Evolutionary conservation across 306 rosid genomes (phyloP), one percentile per base, ranked within the genome.

Genomic region (Trichosanthes truncata): DNA sequence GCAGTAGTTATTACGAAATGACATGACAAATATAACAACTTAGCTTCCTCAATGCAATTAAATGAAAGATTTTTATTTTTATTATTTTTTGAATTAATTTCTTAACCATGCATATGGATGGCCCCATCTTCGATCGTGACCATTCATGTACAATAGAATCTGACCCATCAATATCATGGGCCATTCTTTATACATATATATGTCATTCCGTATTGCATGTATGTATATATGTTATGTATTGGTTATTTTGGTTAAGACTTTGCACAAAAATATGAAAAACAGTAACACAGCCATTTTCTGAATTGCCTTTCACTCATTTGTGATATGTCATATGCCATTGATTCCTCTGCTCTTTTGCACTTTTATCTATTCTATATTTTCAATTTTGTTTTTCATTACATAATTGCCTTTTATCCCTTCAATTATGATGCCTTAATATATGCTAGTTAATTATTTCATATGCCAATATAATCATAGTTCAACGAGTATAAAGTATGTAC

Each of bases 161-260:
- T 52, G 78, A 74, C 78, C 46, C 46, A 74, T 74, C 78, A 52
- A 52, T 2, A 52, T 74, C 63, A 52, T 74, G 78, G 78, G 78
- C 48, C 78, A 74, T 74, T 29, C 5, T 41, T 10, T 33, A 51
- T 74, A 52, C 17, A 31, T 20, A 49, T 51, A 9, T 52, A 18
- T 74, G 63, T 51, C 25, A 52, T 31, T 74, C 20, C 61, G 43
- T 74, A 74, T 49, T 49, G 77, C 48, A 55, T 52, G 20, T 48
- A 48, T 48, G 0, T 31, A 20, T 38, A 38, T 46, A 73, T 71
- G 15, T 1, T 43, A 41, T 69, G 35, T 71, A 69, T 41, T 6
- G 51, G 35, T 74, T 29, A 7, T 15, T 41, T 23, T 71, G n/a
- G 76, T 23, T 12, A 43, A 49, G 15, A 29, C 7, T 46, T 73